These are phyloP conservation scores for Eragrostis tef DNA, from an alignment of 202 grass and related monocot genomes.

Conservation along the genomic window DNA sequence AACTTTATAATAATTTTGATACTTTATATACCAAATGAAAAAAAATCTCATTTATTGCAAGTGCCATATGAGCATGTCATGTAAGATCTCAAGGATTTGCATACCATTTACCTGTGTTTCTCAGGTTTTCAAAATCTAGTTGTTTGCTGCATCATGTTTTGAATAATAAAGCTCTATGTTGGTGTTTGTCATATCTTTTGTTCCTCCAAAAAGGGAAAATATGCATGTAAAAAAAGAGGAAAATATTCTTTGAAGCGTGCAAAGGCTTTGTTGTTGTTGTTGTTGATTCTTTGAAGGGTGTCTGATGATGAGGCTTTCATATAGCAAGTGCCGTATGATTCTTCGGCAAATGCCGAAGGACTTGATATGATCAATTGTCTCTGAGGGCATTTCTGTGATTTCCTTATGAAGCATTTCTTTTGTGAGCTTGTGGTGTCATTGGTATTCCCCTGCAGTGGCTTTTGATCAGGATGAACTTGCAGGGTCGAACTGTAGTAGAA, in stretches of 20 bases:
- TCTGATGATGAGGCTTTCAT: not conserved
- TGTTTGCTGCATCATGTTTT: not conserved
- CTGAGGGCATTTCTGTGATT: not conserved
- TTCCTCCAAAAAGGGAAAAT: too few species aligned
- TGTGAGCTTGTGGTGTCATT: not conserved
- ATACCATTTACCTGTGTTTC: conserved; percentile 33
- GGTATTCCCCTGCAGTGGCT: not conserved
- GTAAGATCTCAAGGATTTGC: not conserved
- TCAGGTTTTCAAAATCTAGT: not conserved
- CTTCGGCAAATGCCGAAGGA: not conserved
- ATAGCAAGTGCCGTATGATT: conserved; percentile 8
- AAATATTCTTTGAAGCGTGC: too few species aligned
- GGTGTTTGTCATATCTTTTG: not conserved
- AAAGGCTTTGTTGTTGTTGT: too few species aligned
- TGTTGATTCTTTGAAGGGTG: not conserved
- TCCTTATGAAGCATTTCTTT: not conserved
- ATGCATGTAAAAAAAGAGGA: too few species aligned
- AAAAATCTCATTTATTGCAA: conserved; percentile 23
- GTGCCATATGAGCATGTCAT: conserved; percentile 37
- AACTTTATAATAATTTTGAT: not conserved
- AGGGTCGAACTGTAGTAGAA: not conserved
- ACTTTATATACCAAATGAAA: conserved; percentile 8
- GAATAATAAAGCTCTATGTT: not conserved
- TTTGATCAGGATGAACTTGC: not conserved
- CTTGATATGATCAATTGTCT: not conserved